phyloP scores from a whole-genome alignment of 805 yeast genomes.

The Candida mattraensis region DNA sequence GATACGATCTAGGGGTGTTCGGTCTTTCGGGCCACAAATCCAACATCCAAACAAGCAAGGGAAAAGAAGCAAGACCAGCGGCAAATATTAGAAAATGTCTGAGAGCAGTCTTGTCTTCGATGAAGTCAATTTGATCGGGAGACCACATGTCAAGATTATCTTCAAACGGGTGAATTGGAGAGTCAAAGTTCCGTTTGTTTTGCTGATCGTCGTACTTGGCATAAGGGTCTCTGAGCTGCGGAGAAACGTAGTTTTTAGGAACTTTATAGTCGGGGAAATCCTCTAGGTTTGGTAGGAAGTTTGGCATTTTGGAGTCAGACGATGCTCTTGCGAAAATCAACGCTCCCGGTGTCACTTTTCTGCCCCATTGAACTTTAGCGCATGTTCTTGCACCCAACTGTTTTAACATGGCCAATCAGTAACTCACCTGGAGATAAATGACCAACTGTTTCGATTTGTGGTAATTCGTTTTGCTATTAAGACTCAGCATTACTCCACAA shows the following conservation, averaged over 20 bases:
- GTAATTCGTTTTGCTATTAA: no score
- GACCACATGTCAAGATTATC: constrained; percentile 84
- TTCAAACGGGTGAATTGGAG: constrained; percentile 68
- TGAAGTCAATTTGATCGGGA: constrained; percentile 68
- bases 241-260: constrained; percentile 51
- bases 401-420: no score
- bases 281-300: constrained; percentile 30
- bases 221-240: constrained; percentile 68
- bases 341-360: no score
- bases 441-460: no score
- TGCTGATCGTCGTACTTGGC: constrained; percentile 76
- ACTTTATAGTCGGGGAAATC: constrained; percentile 53
- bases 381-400: no score
- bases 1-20: constrained; percentile 74
- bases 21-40: constrained; percentile 64
- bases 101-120: constrained; percentile 60
- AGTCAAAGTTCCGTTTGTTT: constrained; percentile 73
- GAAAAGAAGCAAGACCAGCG: constrained; percentile 43
- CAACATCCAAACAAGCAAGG: constrained; percentile 47
- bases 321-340: constrained; percentile 7
- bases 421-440: no score
- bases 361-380: no score
- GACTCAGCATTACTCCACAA: no score
- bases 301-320: constrained; percentile 23
- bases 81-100: constrained; percentile 58